phyloP scores from a whole-genome alignment of 75 land plant species.

The Adiantum capillusveneris region DNA sequence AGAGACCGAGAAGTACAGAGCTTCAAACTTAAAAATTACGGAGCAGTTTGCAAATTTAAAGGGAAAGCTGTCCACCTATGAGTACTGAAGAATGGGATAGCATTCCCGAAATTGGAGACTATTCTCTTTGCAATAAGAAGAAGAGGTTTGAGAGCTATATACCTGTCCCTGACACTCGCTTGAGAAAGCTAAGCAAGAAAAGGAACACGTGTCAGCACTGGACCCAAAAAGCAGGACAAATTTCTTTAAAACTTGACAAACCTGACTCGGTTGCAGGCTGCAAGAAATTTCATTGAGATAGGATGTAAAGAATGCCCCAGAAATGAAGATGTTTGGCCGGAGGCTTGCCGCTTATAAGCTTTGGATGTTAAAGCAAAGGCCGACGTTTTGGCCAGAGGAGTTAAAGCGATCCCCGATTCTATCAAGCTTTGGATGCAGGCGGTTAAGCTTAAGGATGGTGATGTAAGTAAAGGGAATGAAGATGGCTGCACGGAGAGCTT shows the following conservation, averaged over 20 bases:
- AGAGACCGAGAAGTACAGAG: too few species aligned
- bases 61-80: too few species aligned
- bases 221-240: slow-evolving; percentile 90
- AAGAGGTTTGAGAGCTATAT: slow-evolving; percentile 95
- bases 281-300: too few species aligned
- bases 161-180: slow-evolving; percentile 85
- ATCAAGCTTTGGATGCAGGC: too few species aligned
- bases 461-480: slow-evolving; percentile 53
- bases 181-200: slow-evolving; percentile 87
- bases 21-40: too few species aligned
- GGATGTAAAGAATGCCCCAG: too few species aligned
- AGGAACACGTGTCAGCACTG: slow-evolving; percentile 83
- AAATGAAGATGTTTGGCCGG: too few species aligned
- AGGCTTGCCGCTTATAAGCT: too few species aligned
- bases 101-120: slow-evolving; percentile 92
- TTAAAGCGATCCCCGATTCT: slow-evolving; percentile 72
- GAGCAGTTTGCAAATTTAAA: too few species aligned
- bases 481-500: slow-evolving; percentile 57
- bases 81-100: slow-evolving; percentile 76
- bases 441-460: slow-evolving; percentile 64
- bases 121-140: slow-evolving; percentile 76
- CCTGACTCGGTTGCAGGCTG: slow-evolving; percentile 91
- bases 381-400: slow-evolving; percentile 80
- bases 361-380: slow-evolving; percentile 73
- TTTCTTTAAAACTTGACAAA: slow-evolving; percentile 76